Base-by-base conservation (phyloP, 805 yeast species). In the Candida nonsorbophila region DNA sequence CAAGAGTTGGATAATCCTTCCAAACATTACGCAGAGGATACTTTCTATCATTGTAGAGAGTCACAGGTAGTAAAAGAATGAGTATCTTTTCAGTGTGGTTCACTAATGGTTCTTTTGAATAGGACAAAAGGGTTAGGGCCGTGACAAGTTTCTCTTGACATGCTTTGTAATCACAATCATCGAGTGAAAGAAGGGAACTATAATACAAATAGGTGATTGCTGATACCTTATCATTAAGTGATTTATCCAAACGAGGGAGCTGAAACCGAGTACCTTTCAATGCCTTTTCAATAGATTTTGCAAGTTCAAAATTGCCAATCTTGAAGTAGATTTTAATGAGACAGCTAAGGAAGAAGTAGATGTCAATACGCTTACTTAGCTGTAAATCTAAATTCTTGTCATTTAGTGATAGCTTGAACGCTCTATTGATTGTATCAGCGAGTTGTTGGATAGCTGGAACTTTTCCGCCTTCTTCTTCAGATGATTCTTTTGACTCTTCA, bases 381-480 rank as follows among this genome's bases (percentile, higher is more conserved):
- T 26, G 28, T 13, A 52, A 27, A 16, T 70, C 71, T n/a, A 74
- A 70, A 36, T 76, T 77, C 34, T 88, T 69, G 53, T 87, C 96
- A 38, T 83, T 84, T 24, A 87, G 61, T 38, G 94, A 84, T 4
- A 82, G 49, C 34, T 81, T 84, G 57, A 85, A 82, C 5, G 88
- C 72, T 36, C 76, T 69, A 51, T 85, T 86, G 31, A 86, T 65
- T 3, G 79, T 67, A 36, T 77, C 62, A 0, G 84, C 79, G 23
- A 84, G 69, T 25, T 62, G 64, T 33, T 77, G 83, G 35, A 72
- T 38, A 4, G 54, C 40, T 13, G 58, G 38, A 10, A 41, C 32
- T 9, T 55, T 38, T 7, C 33, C 25, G 15, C 34, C 29, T 25
- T 22, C 16, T 3, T 53, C 54, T 22, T 49, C 16, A 10, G 24